Evolutionary conservation across 352 stramenopile species (phyloP).

Genomic region (Phytophthora pluvialis): DNA sequence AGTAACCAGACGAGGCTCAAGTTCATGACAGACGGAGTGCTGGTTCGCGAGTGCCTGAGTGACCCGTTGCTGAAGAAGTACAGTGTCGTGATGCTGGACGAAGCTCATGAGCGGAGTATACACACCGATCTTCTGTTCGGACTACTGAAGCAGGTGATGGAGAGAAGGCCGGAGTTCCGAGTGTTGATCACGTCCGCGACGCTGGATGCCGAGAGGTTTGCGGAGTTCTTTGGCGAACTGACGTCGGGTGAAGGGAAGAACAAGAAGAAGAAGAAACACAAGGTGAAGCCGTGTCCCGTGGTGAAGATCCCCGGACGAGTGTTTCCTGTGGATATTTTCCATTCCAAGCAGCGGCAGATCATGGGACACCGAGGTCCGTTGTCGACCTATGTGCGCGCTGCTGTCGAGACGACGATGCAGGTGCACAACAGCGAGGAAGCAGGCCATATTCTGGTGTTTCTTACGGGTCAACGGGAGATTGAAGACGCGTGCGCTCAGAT

Average conservation of each 20-base stretch:
- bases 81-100: slow-evolving; percentile 93
- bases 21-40: slow-evolving; percentile 84
- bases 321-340: slow-evolving; percentile 94
- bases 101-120: slow-evolving; percentile 98
- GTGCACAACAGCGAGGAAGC: slow-evolving; percentile 75
- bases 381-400: slow-evolving; percentile 65
- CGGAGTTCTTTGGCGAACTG: slow-evolving; percentile 77
- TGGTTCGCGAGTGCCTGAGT: slow-evolving; percentile 80
- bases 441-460: slow-evolving; percentile 94
- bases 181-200: slow-evolving; percentile 96
- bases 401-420: slow-evolving; percentile 82
- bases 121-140: slow-evolving; percentile 99
- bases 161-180: slow-evolving; percentile 80
- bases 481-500: slow-evolving; percentile 92
- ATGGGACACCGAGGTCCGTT: slow-evolving; percentile 73
- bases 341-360: slow-evolving; percentile 86
- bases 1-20: slow-evolving; percentile 73
- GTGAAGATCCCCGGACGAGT: slow-evolving; percentile 92
- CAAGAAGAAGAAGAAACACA: slow-evolving; percentile 27
- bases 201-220: slow-evolving; percentile 88
- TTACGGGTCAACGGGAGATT: slow-evolving; percentile 95
- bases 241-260: background rate
- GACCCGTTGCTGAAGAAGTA: slow-evolving; percentile 87
- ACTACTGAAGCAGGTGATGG: slow-evolving; percentile 84
- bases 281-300: slow-evolving; percentile 65